phyloP scores from a whole-genome alignment of 805 yeast species.

The Teunomyces cretensis region DNA sequence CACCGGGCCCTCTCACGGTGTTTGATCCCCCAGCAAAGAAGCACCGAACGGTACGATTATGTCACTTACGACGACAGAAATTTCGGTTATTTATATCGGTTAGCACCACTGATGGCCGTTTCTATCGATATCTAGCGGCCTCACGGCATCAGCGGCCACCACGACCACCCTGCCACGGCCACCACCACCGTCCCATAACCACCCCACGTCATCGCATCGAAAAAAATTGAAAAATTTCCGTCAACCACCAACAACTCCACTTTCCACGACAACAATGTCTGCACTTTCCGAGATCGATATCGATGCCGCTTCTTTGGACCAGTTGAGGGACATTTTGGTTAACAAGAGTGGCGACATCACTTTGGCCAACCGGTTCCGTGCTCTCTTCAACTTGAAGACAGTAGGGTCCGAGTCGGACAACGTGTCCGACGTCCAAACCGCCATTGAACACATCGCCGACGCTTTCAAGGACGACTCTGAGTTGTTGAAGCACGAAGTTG shows the following conservation, averaged over 20 bases:
- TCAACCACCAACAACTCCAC: not conserved
- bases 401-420: constrained; percentile 71
- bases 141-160: too few relatives aligned
- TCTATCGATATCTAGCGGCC: too few relatives aligned
- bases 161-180: too few relatives aligned
- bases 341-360: constrained; percentile 68
- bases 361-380: constrained; percentile 88
- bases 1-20: too few relatives aligned
- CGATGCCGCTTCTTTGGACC: constrained; percentile 52
- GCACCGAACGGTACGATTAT: too few relatives aligned
- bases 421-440: constrained; percentile 55
- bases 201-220: too few relatives aligned
- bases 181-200: too few relatives aligned
- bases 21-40: too few relatives aligned
- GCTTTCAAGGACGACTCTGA: constrained; percentile 83
- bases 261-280: not conserved
- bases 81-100: too few relatives aligned
- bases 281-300: constrained; percentile 26
- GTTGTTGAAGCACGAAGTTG: constrained; percentile 94
- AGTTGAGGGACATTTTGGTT: constrained; percentile 67
- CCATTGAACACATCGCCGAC: constrained; percentile 80
- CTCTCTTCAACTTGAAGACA: constrained; percentile 85
- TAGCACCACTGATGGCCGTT: too few relatives aligned
- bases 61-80: too few relatives aligned
- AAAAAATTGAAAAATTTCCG: too few relatives aligned